Evolutionary conservation across 192 early-diverging fungal species (phyloP), one percentile per base, ranked within the genome.

Genomic region (Entomortierella parvispora): DNA sequence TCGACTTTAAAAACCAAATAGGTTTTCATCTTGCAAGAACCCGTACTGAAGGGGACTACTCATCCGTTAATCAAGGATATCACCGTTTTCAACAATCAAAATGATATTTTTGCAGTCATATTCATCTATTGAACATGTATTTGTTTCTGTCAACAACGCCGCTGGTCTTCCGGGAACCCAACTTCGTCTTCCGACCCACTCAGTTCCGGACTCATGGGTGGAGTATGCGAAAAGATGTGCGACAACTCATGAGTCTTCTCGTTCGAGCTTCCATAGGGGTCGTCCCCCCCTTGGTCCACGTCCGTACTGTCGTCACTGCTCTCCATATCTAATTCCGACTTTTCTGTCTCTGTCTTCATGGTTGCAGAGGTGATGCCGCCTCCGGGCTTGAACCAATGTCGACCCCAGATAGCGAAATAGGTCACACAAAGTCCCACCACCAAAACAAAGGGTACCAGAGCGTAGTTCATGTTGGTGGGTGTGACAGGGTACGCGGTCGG

Each of bases 381-480:
- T 3, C 62, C 62, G 3, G 62, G 62, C 29, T 65, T 81, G 47
- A 84, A 84, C 83, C 83, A 84, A 40, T 84, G 78, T 22, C 83
- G 47, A 4, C 80, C 83, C 81, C 81, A 84, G 33, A 84, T 69
- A 25, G 34, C 69, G 52, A 62, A 84, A 49, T 84, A 84, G 0
- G 47, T 45, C 22, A 68, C 65, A 18, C 76, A 82, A 9, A 58
- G n/a, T n/a, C 81, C 65, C 65, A 84, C 76, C 28, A 84, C 65
- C 22, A 65, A 17, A 8, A 72, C 62, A 57, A 83, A 83, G 12
- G 76, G 81, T 11, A 68, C 80, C 26, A 62, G 28, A 17, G 80
- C 74, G 28, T 79, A 82, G 45, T 82, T 82, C 74, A 82, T 79
- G 43, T 82, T 82, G 43, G 65, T 58, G 25, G 72, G 34, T 31